These are phyloP conservation scores for Bruguiera parviflora DNA, from an alignment of 345 rosid species.

Conservation along the genomic window DNA sequence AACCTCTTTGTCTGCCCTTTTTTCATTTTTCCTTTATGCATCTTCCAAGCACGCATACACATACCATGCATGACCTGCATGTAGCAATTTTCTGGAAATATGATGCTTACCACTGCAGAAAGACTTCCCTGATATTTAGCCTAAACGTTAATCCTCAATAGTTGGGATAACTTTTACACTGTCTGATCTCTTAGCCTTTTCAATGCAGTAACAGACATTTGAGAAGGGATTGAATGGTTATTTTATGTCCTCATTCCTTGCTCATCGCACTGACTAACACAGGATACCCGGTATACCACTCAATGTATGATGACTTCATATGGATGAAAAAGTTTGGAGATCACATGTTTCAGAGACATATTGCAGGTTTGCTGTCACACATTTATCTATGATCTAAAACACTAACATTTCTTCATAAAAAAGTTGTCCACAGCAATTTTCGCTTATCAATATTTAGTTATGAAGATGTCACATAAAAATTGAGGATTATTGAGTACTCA, in stretches of 20 bases:
- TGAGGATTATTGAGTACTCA: not conserved
- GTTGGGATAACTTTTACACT: not conserved
- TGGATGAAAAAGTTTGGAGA: slow-evolving; percentile 88
- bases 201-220: slow-evolving; percentile 5
- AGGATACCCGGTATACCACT: slow-evolving; percentile 84
- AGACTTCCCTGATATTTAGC: not conserved
- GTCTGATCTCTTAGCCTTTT: not conserved
- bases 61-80: not conserved
- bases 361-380: slow-evolving; percentile 47
- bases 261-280: slow-evolving; percentile 14
- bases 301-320: slow-evolving; percentile 74
- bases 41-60: not conserved
- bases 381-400: not conserved
- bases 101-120: not conserved
- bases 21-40: too few relatives aligned
- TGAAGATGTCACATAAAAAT: not conserved
- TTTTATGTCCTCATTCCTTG: not conserved
- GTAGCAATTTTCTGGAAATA: not conserved
- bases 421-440: not conserved
- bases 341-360: slow-evolving; percentile 66
- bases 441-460: not conserved
- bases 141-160: not conserved
- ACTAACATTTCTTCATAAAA: not conserved
- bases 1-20: too few relatives aligned
- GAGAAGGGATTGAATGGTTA: slow-evolving; percentile 2